Conservation (phyloP, 768 basidiomycete genomes). For the Mycena rebaudengoi region DNA sequence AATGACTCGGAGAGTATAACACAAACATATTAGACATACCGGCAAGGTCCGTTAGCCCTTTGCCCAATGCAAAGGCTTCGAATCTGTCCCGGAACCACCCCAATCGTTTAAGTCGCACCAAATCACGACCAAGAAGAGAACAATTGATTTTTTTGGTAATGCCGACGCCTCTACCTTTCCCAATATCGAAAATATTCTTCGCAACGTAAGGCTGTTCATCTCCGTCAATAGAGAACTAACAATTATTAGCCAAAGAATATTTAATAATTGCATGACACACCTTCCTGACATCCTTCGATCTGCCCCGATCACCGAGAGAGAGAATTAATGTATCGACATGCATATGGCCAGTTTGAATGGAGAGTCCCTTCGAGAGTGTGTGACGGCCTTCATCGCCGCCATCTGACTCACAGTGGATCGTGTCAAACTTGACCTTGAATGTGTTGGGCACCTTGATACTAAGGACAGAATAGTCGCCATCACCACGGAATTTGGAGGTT, state of each 20-base stretch:
- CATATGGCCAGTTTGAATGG: not conserved
- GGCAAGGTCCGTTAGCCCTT: not conserved
- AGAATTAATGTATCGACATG: not conserved
- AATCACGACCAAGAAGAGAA: not conserved
- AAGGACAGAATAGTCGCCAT: not conserved
- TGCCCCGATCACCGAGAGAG: conserved; percentile 3
- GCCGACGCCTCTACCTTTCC: not conserved
- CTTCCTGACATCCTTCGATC: conserved; percentile 5
- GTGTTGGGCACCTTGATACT: not conserved
- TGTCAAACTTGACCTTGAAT: not conserved
- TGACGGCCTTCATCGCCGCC: not conserved
- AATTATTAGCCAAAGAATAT: not conserved
- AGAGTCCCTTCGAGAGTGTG: not conserved
- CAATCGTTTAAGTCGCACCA: not conserved
- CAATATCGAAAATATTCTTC: not conserved
- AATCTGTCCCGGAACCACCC: not conserved
- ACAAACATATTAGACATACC: not conserved
- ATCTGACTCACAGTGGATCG: not conserved
- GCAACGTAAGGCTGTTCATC: not conserved
- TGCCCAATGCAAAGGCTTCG: not conserved
- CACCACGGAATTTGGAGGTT: not conserved
- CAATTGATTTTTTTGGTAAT: not conserved
- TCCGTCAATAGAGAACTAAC: not conserved
- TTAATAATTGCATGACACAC: too few species aligned
- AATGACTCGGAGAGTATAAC: not conserved